Percentiles rank a stretch among this genome's conserved stretches.
Conservation (phyloP, 768 basidiomycete species). For the Polyporus arcularius region DNA sequence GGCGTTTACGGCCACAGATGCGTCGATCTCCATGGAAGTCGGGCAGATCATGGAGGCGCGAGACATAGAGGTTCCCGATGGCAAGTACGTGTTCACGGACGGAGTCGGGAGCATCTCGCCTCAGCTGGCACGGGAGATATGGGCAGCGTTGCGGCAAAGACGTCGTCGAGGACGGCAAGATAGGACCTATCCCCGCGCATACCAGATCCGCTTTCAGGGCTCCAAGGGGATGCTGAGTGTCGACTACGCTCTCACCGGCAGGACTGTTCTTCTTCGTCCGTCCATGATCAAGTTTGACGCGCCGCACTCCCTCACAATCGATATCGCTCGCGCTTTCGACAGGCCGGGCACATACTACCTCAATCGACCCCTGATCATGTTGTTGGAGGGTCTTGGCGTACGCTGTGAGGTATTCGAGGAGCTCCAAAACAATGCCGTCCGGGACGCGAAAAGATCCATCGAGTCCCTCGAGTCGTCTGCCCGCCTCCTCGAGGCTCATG, state of each 20-base stretch:
- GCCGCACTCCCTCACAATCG: constrained; percentile 47
- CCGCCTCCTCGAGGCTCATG: constrained; percentile 52
- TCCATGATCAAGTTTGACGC: constrained; percentile 74
- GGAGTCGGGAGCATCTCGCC: constrained; percentile 67
- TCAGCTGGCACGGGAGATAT: constrained; percentile 53
- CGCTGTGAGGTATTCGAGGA: constrained; percentile 51
- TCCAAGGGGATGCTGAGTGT: constrained; percentile 69
- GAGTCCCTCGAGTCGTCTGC: constrained; percentile 47
- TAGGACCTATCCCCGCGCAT: constrained; percentile 47
- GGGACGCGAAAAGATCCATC: constrained; percentile 45
- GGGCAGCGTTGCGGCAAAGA: constrained; percentile 40
- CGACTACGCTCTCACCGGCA: constrained; percentile 51
- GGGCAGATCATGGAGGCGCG: constrained; percentile 42
- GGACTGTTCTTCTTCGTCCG: constrained; percentile 50
- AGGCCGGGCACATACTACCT: constrained; percentile 55
- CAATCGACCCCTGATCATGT: constrained; percentile 70
- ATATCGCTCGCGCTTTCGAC: constrained; percentile 68
- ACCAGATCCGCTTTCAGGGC: constrained; percentile 63
- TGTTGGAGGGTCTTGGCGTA: constrained; percentile 60
- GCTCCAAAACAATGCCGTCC: constrained; percentile 55
- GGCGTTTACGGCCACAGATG: constrained; percentile 75
- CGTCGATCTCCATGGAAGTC: constrained; percentile 45
- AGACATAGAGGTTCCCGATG: constrained; percentile 45
- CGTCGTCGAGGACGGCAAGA: constrained; percentile 37
- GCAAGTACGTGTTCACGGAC: constrained; percentile 60